These are phyloP conservation scores for Voacanga thouarsii DNA, from an alignment of 257 asterid species.

Conservation along the genomic window DNA sequence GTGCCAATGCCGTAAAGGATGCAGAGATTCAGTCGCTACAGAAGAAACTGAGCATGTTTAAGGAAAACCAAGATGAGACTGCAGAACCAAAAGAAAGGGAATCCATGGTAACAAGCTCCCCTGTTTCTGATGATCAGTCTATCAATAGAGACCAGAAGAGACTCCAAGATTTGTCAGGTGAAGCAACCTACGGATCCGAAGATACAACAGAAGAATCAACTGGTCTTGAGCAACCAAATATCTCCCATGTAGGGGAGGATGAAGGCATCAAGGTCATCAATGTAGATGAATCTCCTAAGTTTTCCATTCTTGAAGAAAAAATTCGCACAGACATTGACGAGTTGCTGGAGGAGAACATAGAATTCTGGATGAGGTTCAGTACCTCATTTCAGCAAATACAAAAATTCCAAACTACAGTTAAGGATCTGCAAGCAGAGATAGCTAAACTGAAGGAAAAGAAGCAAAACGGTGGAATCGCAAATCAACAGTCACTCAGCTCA, in stretches of 20 bases:
- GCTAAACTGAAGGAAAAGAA: constrained; percentile 24
- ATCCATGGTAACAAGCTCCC: neutral
- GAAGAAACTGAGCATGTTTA: constrained; percentile 24
- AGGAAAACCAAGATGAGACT: constrained; percentile 13
- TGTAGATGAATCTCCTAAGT: constrained; percentile 21
- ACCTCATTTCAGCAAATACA: constrained; percentile 35
- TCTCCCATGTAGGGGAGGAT: constrained; percentile 23
- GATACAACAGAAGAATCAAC: constrained; percentile 8
- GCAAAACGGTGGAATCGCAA: constrained; percentile 18
- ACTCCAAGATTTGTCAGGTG: neutral
- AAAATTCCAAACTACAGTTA: constrained; percentile 30
- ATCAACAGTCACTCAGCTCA: constrained; percentile 21
- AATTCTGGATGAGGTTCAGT: constrained; percentile 51
- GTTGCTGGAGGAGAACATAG: constrained; percentile 45
- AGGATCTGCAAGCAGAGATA: constrained; percentile 37
- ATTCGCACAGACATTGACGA: constrained; percentile 49
- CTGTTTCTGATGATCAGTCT: constrained; percentile 11
- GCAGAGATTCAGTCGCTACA: constrained; percentile 39
- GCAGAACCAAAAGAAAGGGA: constrained; percentile 10
- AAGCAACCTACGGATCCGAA: constrained; percentile 8
- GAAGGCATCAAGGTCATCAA: constrained; percentile 19
- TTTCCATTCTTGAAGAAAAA: constrained; percentile 35
- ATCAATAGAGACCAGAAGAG: constrained; percentile 2
- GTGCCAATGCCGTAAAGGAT: constrained; percentile 42
- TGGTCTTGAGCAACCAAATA: constrained; percentile 13